Evolutionary conservation across 257 asterid species (phyloP).

Genomic region (Ligustrum vulgare): DNA sequence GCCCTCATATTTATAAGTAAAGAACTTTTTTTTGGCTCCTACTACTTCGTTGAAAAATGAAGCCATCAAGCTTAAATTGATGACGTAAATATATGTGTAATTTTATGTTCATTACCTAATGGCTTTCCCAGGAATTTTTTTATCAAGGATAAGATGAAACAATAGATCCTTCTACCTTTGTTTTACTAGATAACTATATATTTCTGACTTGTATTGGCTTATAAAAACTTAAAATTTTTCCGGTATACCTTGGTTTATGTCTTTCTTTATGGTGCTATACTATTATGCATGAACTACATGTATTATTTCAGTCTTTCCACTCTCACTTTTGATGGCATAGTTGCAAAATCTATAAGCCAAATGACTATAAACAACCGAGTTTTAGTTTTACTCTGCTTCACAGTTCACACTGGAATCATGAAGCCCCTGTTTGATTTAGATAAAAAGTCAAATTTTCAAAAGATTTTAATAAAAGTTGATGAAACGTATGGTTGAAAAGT

Average conservation of each 20-base stretch:
- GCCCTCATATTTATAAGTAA: background rate
- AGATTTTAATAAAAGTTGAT: too few relatives aligned
- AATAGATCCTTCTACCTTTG: slow-evolving; percentile 16
- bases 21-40: slow-evolving; percentile 4
- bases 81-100: background rate
- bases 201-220: background rate
- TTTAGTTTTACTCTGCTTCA: background rate
- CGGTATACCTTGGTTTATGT: background rate
- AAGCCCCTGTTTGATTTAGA: too few relatives aligned
- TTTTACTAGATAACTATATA: background rate
- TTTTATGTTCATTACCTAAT: background rate
- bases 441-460: too few relatives aligned
- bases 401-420: background rate
- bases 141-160: slow-evolving; percentile 14
- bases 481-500: too few relatives aligned
- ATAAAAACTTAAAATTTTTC: slow-evolving; percentile 2
- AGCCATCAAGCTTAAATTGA: slow-evolving; percentile 7
- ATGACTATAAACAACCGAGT: background rate
- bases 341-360: background rate
- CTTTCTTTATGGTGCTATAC: slow-evolving; percentile 13
- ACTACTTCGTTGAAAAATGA: background rate
- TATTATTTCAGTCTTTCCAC: background rate
- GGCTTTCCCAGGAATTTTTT: background rate
- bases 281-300: background rate
- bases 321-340: background rate